phyloP scores from a whole-genome alignment of 192 early-diverging fungal species.

The Coemansia sp. region DNA sequence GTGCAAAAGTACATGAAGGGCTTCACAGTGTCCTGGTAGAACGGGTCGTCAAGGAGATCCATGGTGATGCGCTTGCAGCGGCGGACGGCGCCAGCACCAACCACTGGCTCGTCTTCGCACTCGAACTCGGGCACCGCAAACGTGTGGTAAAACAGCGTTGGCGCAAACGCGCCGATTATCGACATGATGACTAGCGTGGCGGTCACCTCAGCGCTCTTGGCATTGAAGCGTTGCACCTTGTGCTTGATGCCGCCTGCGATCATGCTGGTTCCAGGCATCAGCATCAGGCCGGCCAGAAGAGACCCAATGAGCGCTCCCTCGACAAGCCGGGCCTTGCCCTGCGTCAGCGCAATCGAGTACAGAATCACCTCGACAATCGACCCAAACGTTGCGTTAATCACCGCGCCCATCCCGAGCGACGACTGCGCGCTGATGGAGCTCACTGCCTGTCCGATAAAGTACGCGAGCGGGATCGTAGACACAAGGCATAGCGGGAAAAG shows the following conservation, averaged over 20 bases:
- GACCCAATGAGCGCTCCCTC: slow-evolving; percentile 93
- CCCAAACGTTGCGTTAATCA: slow-evolving; percentile 98
- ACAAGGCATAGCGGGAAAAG: slow-evolving; percentile 71
- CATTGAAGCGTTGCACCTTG: slow-evolving; percentile 94
- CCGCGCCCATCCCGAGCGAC: slow-evolving; percentile 86
- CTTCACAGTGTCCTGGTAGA: slow-evolving; percentile 75
- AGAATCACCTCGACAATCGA: slow-evolving; percentile 95
- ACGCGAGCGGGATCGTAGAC: slow-evolving; percentile 87
- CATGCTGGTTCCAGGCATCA: slow-evolving; percentile 95
- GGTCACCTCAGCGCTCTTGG: slow-evolving; percentile 93
- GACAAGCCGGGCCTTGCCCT: slow-evolving; percentile 83
- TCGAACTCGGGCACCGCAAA: slow-evolving; percentile 66
- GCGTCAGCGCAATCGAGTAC: slow-evolving; percentile 82
- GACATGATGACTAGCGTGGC: slow-evolving; percentile 93
- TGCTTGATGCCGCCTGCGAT: slow-evolving; percentile 84
- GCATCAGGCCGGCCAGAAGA: slow-evolving; percentile 81
- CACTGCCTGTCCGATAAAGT: slow-evolving; percentile 97
- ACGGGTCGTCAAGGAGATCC: slow-evolving; percentile 72
- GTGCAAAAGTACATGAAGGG: slow-evolving; percentile 90
- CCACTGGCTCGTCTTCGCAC: slow-evolving; percentile 34
- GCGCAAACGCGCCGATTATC: slow-evolving; percentile 88
- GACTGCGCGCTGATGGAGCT: slow-evolving; percentile 96
- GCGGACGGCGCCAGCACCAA: slow-evolving; percentile 48
- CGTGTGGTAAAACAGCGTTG: slow-evolving; percentile 91
- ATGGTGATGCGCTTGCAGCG: slow-evolving; percentile 64